Base-by-base conservation (phyloP, 208 protist genomes). In the Sergeia podlipaevii region DNA sequence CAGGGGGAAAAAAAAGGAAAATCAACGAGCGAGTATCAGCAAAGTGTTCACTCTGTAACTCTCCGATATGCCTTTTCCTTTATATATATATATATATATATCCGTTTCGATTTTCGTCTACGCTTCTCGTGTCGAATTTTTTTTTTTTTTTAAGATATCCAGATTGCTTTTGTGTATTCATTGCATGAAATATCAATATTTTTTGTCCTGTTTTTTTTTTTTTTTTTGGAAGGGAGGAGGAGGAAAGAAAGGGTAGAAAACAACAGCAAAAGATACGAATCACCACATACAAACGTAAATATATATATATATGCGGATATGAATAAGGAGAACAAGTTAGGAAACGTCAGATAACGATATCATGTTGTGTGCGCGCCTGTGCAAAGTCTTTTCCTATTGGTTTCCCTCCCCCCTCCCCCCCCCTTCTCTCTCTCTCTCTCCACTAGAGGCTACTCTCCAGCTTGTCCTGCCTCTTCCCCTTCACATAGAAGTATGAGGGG, bases 401-500 rank as follows among this genome's bases (percentile, higher is more conserved):
- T 50, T 57, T 34, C 5, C 49, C n/a, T n/a, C 23, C 33, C 15
- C 4, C 5, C 23, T 47, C 28, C 6, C 5, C 26, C 38, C 34
- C 21, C 39, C 57, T 29, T 10, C 18, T 36, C 41, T 11, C 23
- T 36, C 46, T 61, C 20, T 55, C 30, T 33, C 13, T 4, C 28
- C n/a, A 24, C 73, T 74, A 93, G 47, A 93, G 55, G 53, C 61
- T 89, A 61, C 74, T 74, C 30, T 80, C 65, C 1, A 91, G 49
- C 62, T 80, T 85, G 47, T 95, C 81, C 15, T 75, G 62, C 24
- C 80, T 81, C 47, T 73, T 55, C 2, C 80, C 82, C 20, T 85
- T 80, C 28, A 85, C 72, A 56, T 89, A 91, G 63, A 71, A 91
- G 70, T 95, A 88, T 2, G 84, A 63, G 0, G 88, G 85, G 1